Base-by-base conservation (phyloP, 202 grass and related monocot genomes). In the Panicum virgatum region DNA sequence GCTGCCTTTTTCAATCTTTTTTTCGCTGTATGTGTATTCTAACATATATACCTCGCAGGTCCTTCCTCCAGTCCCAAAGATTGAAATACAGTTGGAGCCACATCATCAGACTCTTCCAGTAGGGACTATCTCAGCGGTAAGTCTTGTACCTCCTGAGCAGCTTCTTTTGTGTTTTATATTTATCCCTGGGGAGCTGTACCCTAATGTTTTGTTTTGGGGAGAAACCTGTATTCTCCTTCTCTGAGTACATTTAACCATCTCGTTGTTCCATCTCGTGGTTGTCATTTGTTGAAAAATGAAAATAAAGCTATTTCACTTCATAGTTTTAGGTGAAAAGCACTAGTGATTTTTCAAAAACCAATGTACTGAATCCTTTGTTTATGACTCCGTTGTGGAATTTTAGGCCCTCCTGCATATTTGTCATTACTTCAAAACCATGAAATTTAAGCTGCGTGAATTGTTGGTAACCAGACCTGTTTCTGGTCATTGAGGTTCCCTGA, bases 61-160 rank as follows among this genome's bases (percentile, higher is more conserved):
- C 59, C 92, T 96, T 85, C 80, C 90, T 75, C 83, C 83, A 68
- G 91, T 98, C 76, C 90, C 92, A 43, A 92, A 95, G 78, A 90
- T 98, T 81, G 87, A 92, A 66, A 82, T 85, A 58, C 77, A 86
- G 14, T 70, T 95, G 85, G 90, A 95, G 54, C 83, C 80, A 78
- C 90, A 95, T 80, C 96, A 98, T 82, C 86, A 87, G 73, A 82
- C 85, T 61, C 84, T 95, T 36, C 92, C 90, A 60, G 88, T 98
- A 57, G 96, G 96, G 73, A 45, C 78, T 60, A 76, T 93, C 80
- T 87, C 89, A 76, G 86, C 96, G 72, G 96, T 98, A 90, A 89
- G 90, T 91, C 25, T 70, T 36, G 37, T 36, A 53, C 14, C 75
- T 80, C 56, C 50, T 22, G 16, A 12, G 1, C 2, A 39, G 25